Conservation (phyloP, 2,329 filamentous ascomycete genomes). For the Rhynchosporium agropyri region DNA sequence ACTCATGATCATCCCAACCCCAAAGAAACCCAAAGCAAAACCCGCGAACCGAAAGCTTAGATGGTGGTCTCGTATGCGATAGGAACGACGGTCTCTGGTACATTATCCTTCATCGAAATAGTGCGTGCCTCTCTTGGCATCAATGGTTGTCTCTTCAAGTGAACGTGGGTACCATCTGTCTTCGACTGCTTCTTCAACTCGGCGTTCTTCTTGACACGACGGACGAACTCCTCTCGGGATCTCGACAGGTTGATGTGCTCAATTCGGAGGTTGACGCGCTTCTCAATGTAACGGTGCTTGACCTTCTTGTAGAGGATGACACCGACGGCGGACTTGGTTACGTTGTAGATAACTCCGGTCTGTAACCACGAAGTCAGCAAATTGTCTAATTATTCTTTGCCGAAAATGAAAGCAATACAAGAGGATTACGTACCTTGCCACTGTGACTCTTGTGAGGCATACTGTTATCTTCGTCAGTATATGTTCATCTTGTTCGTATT, state of each 20-base stretch:
- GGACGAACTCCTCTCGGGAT: slow-evolving; percentile 95
- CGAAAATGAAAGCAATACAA: too few relatives aligned
- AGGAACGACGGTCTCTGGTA: slow-evolving; percentile 87
- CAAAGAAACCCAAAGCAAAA: slow-evolving; percentile 42
- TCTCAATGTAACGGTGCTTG: slow-evolving; percentile 99
- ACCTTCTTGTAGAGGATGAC: slow-evolving; percentile 99
- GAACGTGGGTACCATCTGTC: slow-evolving; percentile 80
- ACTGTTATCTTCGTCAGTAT: too few relatives aligned
- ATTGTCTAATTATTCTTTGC: too few relatives aligned
- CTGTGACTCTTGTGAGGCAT: too few relatives aligned
- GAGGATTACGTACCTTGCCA: too few relatives aligned
- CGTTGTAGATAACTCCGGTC: slow-evolving; percentile 98
- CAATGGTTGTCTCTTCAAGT: slow-evolving; percentile 88
- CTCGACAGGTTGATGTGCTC: slow-evolving; percentile 96
- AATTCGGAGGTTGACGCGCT: slow-evolving; percentile 98
- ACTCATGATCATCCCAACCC: slow-evolving; percentile 37
- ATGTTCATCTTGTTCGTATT: too few relatives aligned
- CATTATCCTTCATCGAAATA: slow-evolving; percentile 78
- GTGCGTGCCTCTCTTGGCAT: slow-evolving; percentile 80
- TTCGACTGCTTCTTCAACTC: slow-evolving; percentile 91
- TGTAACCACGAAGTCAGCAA: slow-evolving; percentile 44
- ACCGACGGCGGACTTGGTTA: slow-evolving; percentile 95
- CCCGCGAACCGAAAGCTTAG: slow-evolving; percentile 52
- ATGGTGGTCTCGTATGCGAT: slow-evolving; percentile 98
- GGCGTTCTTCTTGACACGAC: slow-evolving; percentile 95